These are phyloP conservation scores for Suhomyces ambrosiae DNA, from an alignment of 1,139 yeast species.

Conservation along the genomic window DNA sequence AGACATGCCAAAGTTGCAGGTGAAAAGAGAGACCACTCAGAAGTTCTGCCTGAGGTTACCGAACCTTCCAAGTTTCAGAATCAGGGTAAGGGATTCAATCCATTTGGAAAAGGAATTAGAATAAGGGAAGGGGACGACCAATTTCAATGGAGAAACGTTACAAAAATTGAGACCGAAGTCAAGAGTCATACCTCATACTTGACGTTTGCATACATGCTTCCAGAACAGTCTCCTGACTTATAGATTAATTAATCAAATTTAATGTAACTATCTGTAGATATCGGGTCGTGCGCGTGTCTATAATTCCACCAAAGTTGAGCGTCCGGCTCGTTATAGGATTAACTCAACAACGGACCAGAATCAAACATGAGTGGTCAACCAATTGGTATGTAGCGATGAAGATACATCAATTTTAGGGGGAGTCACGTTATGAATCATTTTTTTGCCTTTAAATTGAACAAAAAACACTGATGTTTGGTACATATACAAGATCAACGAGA, in stretches of 20 bases:
- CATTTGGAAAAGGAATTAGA: constrained; percentile 84
- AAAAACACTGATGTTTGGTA: too few species aligned
- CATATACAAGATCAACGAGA: too few species aligned
- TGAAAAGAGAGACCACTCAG: constrained; percentile 22
- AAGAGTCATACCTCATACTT: constrained; percentile 93
- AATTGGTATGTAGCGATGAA: constrained; percentile 53
- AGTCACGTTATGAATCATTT: neutral
- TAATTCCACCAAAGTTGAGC: neutral
- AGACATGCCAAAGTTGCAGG: constrained; percentile 31
- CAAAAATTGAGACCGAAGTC: constrained; percentile 79
- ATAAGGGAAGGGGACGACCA: constrained; percentile 83
- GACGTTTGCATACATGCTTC: constrained; percentile 72
- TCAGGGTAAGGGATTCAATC: constrained; percentile 69
- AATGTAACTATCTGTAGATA: neutral
- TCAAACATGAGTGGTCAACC: constrained; percentile 48
- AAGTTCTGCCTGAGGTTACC: constrained; percentile 16
- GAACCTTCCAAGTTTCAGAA: constrained; percentile 29
- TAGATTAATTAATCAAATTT: neutral
- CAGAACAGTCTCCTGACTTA: constrained; percentile 3
- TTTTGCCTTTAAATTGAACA: neutral
- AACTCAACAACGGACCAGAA: constrained; percentile 12
- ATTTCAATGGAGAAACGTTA: constrained; percentile 79
- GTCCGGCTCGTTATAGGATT: neutral
- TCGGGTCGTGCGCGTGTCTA: constrained; percentile 5
- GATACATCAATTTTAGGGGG: neutral